Evolutionary conservation across 345 rosid genomes (phyloP), one percentile per base, ranked within the genome.

Genomic region (Turnera subulata): DNA sequence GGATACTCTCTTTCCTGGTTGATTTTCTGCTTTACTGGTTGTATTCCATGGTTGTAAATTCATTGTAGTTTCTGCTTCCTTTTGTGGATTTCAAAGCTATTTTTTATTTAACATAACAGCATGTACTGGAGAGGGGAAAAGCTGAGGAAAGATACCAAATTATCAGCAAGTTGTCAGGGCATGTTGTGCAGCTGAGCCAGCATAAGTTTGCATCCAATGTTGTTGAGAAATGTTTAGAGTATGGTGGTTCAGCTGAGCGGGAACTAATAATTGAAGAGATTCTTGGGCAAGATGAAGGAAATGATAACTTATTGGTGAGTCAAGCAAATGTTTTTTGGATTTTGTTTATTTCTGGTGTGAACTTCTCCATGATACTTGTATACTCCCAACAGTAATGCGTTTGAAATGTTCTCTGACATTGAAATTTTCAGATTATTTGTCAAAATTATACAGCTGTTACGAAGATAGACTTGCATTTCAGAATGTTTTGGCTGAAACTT

Each of bases 121-220:
- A 94, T 80, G 93, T 90, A 46, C 60, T 94, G 73, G 96, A 81
- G 80, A 87, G 92, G 71, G 99, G 97, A 33, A 88, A 76, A 70
- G 66, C 92, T 4, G 56, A 63, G 6, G 99, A 94, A 77, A 82
- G 97, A 69, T 64, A 76, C 71, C 77, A 66, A 62, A 90, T 94
- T 63, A 77, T 90, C 55, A 71, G 76, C 78, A 85, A 94, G 74
- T 71, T 94, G 70, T 59, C 73, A 16, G 99, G 99, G 55, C 83
- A 85, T 54, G 75, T 94, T 74, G 86, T 85, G 45, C 85, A 78
- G 57, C 73, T 94, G 95, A 90, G 99, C 70, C 99, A 94, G 84
- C 96, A 94, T 80, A 94, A 94, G 63, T 94, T 82, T 53, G 96
- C 97, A 1, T 94, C 99, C 8, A 94, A 94, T 72, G 97, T 90